Evolutionary conservation across 129 eudicot genomes (phyloP).

Genomic region (Rutidosis leptorrhynchoides): DNA sequence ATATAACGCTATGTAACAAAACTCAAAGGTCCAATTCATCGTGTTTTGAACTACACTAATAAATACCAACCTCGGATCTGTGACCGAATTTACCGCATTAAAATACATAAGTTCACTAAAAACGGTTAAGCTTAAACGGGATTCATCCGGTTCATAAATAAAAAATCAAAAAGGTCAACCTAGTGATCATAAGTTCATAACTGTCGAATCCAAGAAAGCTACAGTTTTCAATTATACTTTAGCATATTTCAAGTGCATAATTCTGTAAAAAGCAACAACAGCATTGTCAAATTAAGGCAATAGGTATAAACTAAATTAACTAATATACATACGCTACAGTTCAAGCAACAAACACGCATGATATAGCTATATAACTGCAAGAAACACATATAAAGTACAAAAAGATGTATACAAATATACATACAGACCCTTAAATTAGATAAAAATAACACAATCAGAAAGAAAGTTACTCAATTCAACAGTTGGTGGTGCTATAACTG

Average conservation of each 20-base stretch:
- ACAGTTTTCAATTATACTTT: neutral
- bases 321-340: neutral
- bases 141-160: too few species aligned
- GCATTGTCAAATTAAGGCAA: constrained; percentile 17
- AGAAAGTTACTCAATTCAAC: constrained; percentile 19
- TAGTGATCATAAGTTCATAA: too few species aligned
- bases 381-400: constrained; percentile 10
- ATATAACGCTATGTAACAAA: too few species aligned
- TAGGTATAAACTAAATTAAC: neutral
- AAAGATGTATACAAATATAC: neutral
- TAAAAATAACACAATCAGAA: neutral
- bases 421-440: constrained; percentile 1
- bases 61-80: too few species aligned
- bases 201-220: constrained; percentile 14
- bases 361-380: neutral
- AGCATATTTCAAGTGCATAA: neutral
- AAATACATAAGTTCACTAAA: too few species aligned
- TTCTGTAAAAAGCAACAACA: constrained; percentile 10
- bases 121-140: too few species aligned
- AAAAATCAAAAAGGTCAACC: neutral
- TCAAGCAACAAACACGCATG: neutral
- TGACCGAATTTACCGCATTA: too few species aligned
- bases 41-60: too few species aligned
- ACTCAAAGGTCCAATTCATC: too few species aligned
- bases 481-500: neutral